Evolutionary conservation across 2,329 filamentous ascomycete genomes (phyloP).

Genomic region (Scortechinia acanthostroma): DNA sequence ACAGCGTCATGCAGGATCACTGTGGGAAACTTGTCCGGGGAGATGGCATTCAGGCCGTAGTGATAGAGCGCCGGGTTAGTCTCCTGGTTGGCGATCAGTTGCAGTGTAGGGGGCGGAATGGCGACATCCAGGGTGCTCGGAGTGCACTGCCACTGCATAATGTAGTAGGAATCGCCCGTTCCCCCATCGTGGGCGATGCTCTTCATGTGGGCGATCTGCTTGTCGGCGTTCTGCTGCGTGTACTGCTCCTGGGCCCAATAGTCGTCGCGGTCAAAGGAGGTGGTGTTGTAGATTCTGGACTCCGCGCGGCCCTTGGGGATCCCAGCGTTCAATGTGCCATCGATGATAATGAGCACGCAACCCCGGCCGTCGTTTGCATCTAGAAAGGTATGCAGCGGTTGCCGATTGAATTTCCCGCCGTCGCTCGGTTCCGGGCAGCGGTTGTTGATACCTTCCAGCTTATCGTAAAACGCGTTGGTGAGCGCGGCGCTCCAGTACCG

Average conservation of each 20-base stretch:
- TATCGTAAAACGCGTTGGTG: slow-evolving; percentile 30
- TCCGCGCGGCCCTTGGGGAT: slow-evolving; percentile 11
- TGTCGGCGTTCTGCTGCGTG: slow-evolving; percentile 13
- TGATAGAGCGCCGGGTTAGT: slow-evolving; percentile 24
- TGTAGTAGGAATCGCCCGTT: slow-evolving; percentile 12
- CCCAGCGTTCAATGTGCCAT: slow-evolving; percentile 10
- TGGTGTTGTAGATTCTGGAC: slow-evolving; percentile 18
- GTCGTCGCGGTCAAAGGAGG: slow-evolving; percentile 13
- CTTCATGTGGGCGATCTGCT: no score
- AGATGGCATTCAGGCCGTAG: slow-evolving; percentile 17
- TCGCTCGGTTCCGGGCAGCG: slow-evolving; percentile 19
- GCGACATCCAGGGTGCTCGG: no score
- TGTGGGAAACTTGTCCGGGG: slow-evolving; percentile 8
- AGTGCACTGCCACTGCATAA: slow-evolving; percentile 20
- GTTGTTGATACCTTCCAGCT: slow-evolving; percentile 29
- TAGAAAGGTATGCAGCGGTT: slow-evolving; percentile 18
- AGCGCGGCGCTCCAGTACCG: slow-evolving; percentile 24
- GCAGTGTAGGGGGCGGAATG: slow-evolving; percentile 13
- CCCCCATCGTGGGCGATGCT: no score
- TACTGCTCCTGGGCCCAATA: slow-evolving; percentile 18
- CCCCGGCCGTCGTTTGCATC: slow-evolving; percentile 18
- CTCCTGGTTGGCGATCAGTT: slow-evolving; percentile 17
- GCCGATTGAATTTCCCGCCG: slow-evolving; percentile 12
- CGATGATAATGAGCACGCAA: slow-evolving; percentile 21
- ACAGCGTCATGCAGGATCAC: slow-evolving; percentile 9